Evolutionary conservation across 75 land plant genomes (phyloP), one percentile per base, ranked within the genome.

Genomic region (Azolla pinnata): DNA sequence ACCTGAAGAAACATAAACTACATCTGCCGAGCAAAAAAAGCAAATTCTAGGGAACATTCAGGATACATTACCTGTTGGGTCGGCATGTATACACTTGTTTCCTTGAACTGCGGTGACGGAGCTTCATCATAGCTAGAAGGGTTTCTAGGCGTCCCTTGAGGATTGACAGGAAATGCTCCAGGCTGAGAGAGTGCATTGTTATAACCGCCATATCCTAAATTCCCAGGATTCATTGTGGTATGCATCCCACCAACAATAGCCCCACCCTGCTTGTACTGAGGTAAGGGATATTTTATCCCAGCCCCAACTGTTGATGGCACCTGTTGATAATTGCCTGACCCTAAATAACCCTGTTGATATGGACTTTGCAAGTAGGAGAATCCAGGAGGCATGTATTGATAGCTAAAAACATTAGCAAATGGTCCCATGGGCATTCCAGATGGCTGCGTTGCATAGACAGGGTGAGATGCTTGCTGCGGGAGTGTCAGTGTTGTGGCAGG

Each of bases 51-150:
- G n/a, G n/a, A n/a, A n/a, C n/a, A n/a, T n/a, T n/a, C n/a, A n/a
- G n/a, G n/a, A n/a, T n/a, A n/a, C n/a, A n/a, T n/a, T 61, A 83
- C 88, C 89, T 89, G 96, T 55, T 76, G 93, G 38, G 69, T 78
- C 1, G 85, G 67, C 4, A 85, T 42, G 59, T 80, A 79, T 27
- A 80, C 73, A 40, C 42, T 79, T 24, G 19, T 67, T 30, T 81
- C 88, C 64, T 89, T 89, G 79, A 78, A 89, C 47, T 80, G 74
- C 35, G 67, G 51, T n/a, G n/a, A n/a, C 18, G 66, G 24, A 61
- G 68, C 72, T 52, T 82, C 89, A 45, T 89, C 96, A 69, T 79
- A 88, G 31, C 79, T 73, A 2, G 83, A 29, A 10, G 83, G 31
- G 52, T 82, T 76, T 48, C 80, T 70, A 24, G 82, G 56, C 27